A percentile compares a stretch with the other conserved stretches of the same genome.
Conservation (phyloP, 345 rosid species). For the Dovyalis caffra region DNA sequence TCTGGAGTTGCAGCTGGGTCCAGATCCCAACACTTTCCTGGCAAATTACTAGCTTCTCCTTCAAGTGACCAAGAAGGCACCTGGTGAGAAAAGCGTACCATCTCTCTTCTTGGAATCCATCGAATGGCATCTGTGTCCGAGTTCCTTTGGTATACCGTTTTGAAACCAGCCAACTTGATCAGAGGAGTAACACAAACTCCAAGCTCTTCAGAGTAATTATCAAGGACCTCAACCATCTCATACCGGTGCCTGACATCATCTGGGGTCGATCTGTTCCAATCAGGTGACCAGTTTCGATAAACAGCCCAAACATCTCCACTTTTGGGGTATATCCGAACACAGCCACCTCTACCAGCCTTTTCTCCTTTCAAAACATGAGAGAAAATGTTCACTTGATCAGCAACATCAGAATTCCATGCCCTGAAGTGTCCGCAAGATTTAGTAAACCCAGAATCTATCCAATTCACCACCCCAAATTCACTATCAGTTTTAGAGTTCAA, state of each 20-base stretch:
- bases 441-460: slow-evolving; percentile 83
- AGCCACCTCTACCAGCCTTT: slow-evolving; percentile 97
- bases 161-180: slow-evolving; percentile 71
- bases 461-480: slow-evolving; percentile 81
- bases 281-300: slow-evolving; percentile 81
- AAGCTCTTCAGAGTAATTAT: slow-evolving; percentile 84
- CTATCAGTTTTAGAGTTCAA: slow-evolving; percentile 88
- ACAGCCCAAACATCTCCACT: slow-evolving; percentile 95
- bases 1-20: slow-evolving; percentile 99
- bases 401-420: slow-evolving; percentile 68
- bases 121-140: slow-evolving; percentile 48
- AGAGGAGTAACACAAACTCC: slow-evolving; percentile 83
- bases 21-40: slow-evolving; percentile 88
- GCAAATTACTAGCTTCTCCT: slow-evolving; percentile 55
- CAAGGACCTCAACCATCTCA: slow-evolving; percentile 97
- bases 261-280: slow-evolving; percentile 83
- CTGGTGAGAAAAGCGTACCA: slow-evolving; percentile 88
- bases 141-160: slow-evolving; percentile 80
- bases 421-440: slow-evolving; percentile 98
- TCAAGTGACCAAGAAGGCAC: slow-evolving; percentile 87
- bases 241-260: slow-evolving; percentile 79
- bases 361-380: slow-evolving; percentile 81
- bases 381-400: slow-evolving; percentile 90
- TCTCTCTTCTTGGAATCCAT: slow-evolving; percentile 93
- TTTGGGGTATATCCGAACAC: slow-evolving; percentile 89